These are phyloP conservation scores for Erysimum cheiri DNA, from an alignment of 441 rosid species.

Conservation along the genomic window DNA sequence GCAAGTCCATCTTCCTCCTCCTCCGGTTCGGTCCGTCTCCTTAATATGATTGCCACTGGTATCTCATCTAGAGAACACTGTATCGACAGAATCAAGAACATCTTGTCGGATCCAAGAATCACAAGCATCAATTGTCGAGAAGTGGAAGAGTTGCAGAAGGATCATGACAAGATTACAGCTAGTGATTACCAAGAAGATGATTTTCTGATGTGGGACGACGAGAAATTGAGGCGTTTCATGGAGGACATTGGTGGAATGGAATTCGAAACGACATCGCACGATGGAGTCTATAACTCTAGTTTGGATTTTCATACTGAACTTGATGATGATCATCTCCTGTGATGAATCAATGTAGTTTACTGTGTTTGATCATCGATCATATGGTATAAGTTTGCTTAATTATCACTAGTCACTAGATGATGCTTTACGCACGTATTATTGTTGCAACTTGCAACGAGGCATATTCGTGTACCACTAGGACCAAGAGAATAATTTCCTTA, in stretches of 20 bases:
- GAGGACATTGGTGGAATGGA: constrained; percentile 27
- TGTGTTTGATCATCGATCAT: constrained; percentile 2
- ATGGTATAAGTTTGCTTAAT: not conserved
- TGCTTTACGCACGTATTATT: constrained; percentile 4
- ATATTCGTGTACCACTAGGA: constrained; percentile 11
- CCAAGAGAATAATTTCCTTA: constrained; percentile 13
- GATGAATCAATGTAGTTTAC: not conserved
- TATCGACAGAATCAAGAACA: constrained; percentile 33
- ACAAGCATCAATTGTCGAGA: constrained; percentile 1
- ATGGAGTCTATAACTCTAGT: not conserved
- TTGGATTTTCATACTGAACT: not conserved
- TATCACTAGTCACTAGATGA: not conserved
- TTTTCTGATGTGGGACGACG: constrained; percentile 36
- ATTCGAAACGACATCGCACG: constrained; percentile 4
- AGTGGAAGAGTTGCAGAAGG: constrained; percentile 9
- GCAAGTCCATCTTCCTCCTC: constrained; percentile 12
- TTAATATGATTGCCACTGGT: constrained; percentile 31
- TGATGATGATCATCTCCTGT: constrained; percentile 5
- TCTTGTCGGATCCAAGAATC: constrained; percentile 20
- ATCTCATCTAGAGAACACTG: constrained; percentile 19
- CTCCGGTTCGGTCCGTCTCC: constrained; percentile 24
- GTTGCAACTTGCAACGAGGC: not conserved
- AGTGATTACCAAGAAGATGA: constrained; percentile 27
- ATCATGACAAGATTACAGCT: not conserved
- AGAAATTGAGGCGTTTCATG: constrained; percentile 32